Percentiles rank a stretch among this genome's conserved stretches.
These are phyloP conservation scores for Termitomyces eurrhizus DNA, from an alignment of 768 basidiomycete genomes.

Conservation along the genomic window DNA sequence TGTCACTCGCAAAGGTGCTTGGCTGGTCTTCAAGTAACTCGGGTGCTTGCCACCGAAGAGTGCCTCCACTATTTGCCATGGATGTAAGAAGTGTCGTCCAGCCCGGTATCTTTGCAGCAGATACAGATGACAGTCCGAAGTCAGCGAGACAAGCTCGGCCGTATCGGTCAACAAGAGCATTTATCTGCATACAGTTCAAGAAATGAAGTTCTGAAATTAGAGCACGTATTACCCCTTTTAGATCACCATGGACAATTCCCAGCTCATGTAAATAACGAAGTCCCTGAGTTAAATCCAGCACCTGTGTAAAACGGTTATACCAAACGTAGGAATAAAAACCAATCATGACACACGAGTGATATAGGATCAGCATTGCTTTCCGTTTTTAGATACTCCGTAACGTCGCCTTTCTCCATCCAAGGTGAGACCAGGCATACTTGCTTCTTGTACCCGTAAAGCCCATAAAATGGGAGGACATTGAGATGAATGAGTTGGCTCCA, in stretches of 20 bases:
- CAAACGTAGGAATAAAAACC: background rate
- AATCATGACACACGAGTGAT: background rate
- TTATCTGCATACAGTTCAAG: conserved; percentile 13
- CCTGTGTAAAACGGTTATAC: background rate
- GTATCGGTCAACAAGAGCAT: conserved; percentile 19
- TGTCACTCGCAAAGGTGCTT: conserved; percentile 18
- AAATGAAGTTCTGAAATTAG: background rate
- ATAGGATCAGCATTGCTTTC: background rate
- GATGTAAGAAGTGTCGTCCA: conserved; percentile 5
- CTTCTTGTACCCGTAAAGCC: background rate
- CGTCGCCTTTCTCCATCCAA: conserved; percentile 5
- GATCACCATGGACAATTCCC: background rate
- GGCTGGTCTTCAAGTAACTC: conserved; percentile 15
- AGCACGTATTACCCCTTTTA: background rate
- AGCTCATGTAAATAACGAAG: background rate
- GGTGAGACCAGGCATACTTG: background rate
- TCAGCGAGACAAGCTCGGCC: conserved; percentile 23
- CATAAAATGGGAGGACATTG: background rate
- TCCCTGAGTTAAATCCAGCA: background rate
- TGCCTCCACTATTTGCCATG: conserved; percentile 13
- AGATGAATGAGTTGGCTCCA: background rate
- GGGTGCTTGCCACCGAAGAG: conserved; percentile 24
- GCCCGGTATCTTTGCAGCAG: conserved; percentile 13
- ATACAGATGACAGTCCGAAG: conserved; percentile 23
- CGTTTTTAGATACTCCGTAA: background rate